Conservation (phyloP, 768 basidiomycete species). For the Xerocomellus intermedius region DNA sequence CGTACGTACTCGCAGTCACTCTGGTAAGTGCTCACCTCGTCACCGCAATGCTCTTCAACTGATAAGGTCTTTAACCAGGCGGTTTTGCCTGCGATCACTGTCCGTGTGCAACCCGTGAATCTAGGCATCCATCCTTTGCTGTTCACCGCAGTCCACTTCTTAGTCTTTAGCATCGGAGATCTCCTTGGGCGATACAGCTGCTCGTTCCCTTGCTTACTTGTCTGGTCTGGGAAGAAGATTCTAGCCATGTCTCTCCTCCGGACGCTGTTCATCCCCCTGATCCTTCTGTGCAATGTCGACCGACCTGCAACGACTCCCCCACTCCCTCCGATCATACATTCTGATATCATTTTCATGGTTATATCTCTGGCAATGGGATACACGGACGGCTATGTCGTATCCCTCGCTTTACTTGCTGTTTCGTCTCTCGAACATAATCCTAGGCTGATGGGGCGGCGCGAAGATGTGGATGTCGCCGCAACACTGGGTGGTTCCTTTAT, state of each 20-base stretch:
- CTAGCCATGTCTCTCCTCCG: too few relatives aligned
- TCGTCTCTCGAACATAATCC: conserved; percentile 64
- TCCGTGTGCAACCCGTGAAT: neutral
- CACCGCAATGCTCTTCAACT: conserved; percentile 10
- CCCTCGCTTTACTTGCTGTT: conserved; percentile 77
- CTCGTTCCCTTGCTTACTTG: conserved; percentile 82
- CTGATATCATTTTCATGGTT: conserved; percentile 71
- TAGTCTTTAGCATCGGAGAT: conserved; percentile 71
- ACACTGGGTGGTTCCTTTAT: conserved; percentile 77
- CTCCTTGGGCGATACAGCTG: conserved; percentile 61
- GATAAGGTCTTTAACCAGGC: neutral
- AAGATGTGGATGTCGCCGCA: conserved; percentile 83
- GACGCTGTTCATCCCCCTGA: neutral
- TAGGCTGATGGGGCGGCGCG: conserved; percentile 43
- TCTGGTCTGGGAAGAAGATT: conserved; percentile 2
- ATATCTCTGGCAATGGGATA: conserved; percentile 68
- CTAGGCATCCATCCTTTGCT: too few relatives aligned
- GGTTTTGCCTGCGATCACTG: neutral
- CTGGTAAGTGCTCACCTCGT: too few relatives aligned
- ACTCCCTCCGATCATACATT: conserved; percentile 53
- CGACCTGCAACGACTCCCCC: conserved; percentile 35
- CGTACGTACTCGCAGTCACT: too few relatives aligned
- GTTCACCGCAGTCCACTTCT: conserved; percentile 57
- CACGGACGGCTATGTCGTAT: conserved; percentile 77
- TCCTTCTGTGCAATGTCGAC: conserved; percentile 54